Evolutionary conservation across 805 yeast species (phyloP), one percentile per base, ranked within the genome.

Genomic region (Blastobotrys robertii): DNA sequence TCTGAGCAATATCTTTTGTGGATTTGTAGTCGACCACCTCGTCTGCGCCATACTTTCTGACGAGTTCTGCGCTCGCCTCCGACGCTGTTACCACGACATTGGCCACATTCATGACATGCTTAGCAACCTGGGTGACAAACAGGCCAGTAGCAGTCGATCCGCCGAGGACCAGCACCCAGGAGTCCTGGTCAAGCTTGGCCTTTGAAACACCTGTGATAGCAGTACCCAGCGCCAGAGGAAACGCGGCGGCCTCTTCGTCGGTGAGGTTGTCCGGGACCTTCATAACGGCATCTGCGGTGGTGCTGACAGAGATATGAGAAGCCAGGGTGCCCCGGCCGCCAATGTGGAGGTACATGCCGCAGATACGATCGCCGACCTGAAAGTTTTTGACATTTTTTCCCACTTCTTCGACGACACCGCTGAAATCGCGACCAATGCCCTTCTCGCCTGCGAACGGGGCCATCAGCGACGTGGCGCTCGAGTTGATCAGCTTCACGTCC

Each of bases 101-200:
- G 19, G 63, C 62, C 7, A 76, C 74, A 2, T 67, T 60, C 44
- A 66, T 66, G 38, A 62, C 56, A 33, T 69, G 58, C 57, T 73
- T 79, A 8, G 80, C 75, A 34, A 82, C 57, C 57, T 79, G 84
- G 30, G 76, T 64, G 3, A 71, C 66, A 46, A 66, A 69, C 25
- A 69, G 56, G 15, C 88, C 87, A 11, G 81, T 87, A 10, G 79
- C 63, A 1, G 94, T 77, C 7, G 83, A 79, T 19, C 82, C 90
- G 32, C 95, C 95, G 38, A 82, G 64, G 14, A 84, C 69, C 38
- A 83, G 65, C 3, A 81, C 73, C 45, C 68, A 72, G 4, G 76
- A 65, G 8, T 66, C 65, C 8, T 66, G 65, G 32, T 63, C 65
- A 14, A 73, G 61, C 30, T 60, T 57, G 44, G 67, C 65, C 5